A percentile compares a stretch with the other conserved stretches of the same genome.
These are phyloP conservation scores for Zymoseptoria crescenta DNA, from an alignment of 2,329 filamentous ascomycete species.

Conservation along the genomic window DNA sequence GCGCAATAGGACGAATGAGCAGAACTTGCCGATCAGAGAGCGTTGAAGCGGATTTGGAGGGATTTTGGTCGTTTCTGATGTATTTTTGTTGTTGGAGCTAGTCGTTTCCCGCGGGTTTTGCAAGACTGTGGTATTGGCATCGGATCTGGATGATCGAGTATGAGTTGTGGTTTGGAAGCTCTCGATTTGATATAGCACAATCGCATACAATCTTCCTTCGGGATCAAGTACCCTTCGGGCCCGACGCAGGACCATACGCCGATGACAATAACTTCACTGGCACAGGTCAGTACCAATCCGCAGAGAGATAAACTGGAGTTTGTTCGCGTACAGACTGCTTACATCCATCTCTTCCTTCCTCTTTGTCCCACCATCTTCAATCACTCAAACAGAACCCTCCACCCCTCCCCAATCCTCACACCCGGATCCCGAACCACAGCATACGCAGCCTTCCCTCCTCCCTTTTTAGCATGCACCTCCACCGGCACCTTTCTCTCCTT, in stretches of 20 bases:
- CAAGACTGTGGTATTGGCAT: not conserved
- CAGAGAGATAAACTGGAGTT: too few relatives aligned
- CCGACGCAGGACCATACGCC: too few relatives aligned
- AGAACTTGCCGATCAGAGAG: not conserved
- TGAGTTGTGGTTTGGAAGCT: too few relatives aligned
- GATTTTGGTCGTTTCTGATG: not conserved
- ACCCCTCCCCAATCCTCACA: constrained; percentile 54
- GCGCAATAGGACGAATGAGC: not conserved
- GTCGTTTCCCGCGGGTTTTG: not conserved
- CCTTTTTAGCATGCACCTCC: constrained; percentile 51
- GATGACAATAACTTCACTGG: too few relatives aligned
- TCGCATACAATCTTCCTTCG: too few relatives aligned
- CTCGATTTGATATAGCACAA: too few relatives aligned
- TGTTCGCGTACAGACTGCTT: not conserved
- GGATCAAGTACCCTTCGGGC: too few relatives aligned
- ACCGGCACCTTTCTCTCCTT: constrained; percentile 42
- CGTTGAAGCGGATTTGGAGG: not conserved
- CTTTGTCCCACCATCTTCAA: not conserved
- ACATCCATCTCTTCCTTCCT: not conserved
- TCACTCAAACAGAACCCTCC: constrained; percentile 51
- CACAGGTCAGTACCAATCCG: too few relatives aligned
- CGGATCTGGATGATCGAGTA: not conserved
- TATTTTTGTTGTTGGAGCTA: not conserved
- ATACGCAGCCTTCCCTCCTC: constrained; percentile 51
- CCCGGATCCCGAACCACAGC: constrained; percentile 57